Conservation (phyloP, 208 protist species). For the Trypanosoma scelopori region DNA sequence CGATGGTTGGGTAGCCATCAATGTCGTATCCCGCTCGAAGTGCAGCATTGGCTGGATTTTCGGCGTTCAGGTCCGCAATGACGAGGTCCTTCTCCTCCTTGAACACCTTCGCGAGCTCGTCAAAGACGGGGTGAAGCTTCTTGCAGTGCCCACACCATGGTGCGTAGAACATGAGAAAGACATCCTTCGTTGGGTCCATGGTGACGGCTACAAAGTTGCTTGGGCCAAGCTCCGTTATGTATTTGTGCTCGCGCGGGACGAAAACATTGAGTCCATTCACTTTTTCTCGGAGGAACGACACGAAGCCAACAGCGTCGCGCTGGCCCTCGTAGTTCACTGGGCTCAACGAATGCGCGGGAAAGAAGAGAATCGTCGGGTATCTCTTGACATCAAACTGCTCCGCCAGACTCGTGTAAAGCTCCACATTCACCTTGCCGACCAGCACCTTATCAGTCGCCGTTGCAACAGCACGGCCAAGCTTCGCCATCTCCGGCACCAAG, state of each 20-base stretch:
- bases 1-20: slow-evolving; percentile 52
- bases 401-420: slow-evolving; percentile 39
- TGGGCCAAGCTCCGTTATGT: slow-evolving; percentile 37
- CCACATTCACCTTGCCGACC: slow-evolving; percentile 74
- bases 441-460: slow-evolving; percentile 37
- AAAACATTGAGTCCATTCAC: slow-evolving; percentile 27
- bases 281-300: slow-evolving; percentile 39
- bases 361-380: slow-evolving; percentile 75
- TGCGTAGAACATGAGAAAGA: slow-evolving; percentile 76
- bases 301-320: slow-evolving; percentile 38
- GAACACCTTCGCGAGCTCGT: slow-evolving; percentile 46
- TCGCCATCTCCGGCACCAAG: slow-evolving; percentile 39
- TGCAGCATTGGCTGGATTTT: slow-evolving; percentile 32
- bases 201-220: slow-evolving; percentile 38
- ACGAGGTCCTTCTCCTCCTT: slow-evolving; percentile 64
- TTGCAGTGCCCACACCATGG: slow-evolving; percentile 91
- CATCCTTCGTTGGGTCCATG: slow-evolving; percentile 51
- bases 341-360: slow-evolving; percentile 37
- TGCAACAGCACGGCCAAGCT: slow-evolving; percentile 19
- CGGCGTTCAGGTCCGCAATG: slow-evolving; percentile 66
- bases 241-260: slow-evolving; percentile 28
- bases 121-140: slow-evolving; percentile 59
- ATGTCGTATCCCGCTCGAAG: slow-evolving; percentile 39
- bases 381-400: slow-evolving; percentile 38
- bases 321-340: slow-evolving; percentile 38